Percentiles rank a stretch among this genome's conserved stretches.
These are phyloP conservation scores for Mycena floridula DNA, from an alignment of 768 basidiomycete species.

Conservation along the genomic window DNA sequence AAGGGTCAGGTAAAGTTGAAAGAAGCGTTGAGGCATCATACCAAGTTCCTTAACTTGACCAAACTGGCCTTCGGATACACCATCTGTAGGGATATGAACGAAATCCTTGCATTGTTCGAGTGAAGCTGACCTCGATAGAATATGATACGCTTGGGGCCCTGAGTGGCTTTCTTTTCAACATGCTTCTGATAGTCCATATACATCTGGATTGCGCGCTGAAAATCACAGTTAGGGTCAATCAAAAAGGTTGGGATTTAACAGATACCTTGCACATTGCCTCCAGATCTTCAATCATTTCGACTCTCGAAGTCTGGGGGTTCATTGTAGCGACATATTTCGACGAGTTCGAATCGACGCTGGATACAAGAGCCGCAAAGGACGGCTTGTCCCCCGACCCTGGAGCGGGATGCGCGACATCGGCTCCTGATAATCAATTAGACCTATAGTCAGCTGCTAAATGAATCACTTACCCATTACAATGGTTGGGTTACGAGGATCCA, in stretches of 20 bases:
- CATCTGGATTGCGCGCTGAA: slow-evolving; percentile 42
- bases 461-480: slow-evolving; percentile 62
- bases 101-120: too few relatives aligned
- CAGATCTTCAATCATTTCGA: slow-evolving; percentile 75
- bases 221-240: neutral
- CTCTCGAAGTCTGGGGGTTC: slow-evolving; percentile 23
- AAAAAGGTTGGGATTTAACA: slow-evolving; percentile 16
- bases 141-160: slow-evolving; percentile 58
- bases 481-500: slow-evolving; percentile 66
- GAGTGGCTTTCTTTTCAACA: slow-evolving; percentile 42
- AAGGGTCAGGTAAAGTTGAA: neutral
- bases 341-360: slow-evolving; percentile 66
- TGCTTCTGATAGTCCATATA: slow-evolving; percentile 50
- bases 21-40: neutral
- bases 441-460: neutral
- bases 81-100: slow-evolving; percentile 2
- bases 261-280: slow-evolving; percentile 59
- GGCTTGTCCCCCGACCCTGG: slow-evolving; percentile 74
- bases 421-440: slow-evolving; percentile 35
- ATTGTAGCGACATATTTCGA: slow-evolving; percentile 47
- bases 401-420: slow-evolving; percentile 81
- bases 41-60: slow-evolving; percentile 5
- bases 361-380: slow-evolving; percentile 76
- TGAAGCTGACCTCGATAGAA: slow-evolving; percentile 68
- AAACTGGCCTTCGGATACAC: slow-evolving; percentile 11